Evolutionary conservation across 2,329 filamentous ascomycete species (phyloP), one percentile per base, ranked within the genome.

Genomic region (Colletotrichum chlorophyti): DNA sequence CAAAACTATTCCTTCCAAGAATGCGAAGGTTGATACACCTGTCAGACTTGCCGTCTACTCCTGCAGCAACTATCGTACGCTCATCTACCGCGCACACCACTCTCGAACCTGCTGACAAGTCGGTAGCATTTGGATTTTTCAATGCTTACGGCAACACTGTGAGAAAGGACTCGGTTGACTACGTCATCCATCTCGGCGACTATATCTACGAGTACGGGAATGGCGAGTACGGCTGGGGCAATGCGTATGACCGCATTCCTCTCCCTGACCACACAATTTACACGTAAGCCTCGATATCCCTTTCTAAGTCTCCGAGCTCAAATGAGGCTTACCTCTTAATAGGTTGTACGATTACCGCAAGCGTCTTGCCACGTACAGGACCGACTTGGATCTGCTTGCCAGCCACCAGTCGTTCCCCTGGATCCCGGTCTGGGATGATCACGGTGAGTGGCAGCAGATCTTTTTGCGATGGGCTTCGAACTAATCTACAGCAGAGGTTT

Each of bases 41-140:
- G 74, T 91, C 52, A 83, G 78, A 34, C 76, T 91, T 52, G 88
- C 88, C 2, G 81, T 93, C 1, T 91, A 88, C 69, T 91, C 87
- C 2, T 91, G 89, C 76, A 81, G 79, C 64, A 91, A 91, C 70
- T 90, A 81, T 63, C 84, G 82, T 83, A 68, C 46, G 80, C 69
- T 69, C 10, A 14, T 6, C 3, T n/a, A 3, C 3, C n/a, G 6
- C 15, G 1, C 2, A n/a, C 12, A 4, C 2, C 6, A 6, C 2
- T 23, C 2, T 17, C 4, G 27, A 4, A 17, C 12, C 15, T 14
- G 6, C 6, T 14, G 4, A 26, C 32, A 4, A 19, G 17, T 4
- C 11, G 6, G 3, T n/a, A 60, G 58, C 58, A 7, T 58, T 58
- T 38, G 83, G 83, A 0, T 86, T 83, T 69, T 86, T 86, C 71